phyloP scores from a whole-genome alignment of 2,329 filamentous ascomycete genomes.

The Chrysosporium queenslandicum region DNA sequence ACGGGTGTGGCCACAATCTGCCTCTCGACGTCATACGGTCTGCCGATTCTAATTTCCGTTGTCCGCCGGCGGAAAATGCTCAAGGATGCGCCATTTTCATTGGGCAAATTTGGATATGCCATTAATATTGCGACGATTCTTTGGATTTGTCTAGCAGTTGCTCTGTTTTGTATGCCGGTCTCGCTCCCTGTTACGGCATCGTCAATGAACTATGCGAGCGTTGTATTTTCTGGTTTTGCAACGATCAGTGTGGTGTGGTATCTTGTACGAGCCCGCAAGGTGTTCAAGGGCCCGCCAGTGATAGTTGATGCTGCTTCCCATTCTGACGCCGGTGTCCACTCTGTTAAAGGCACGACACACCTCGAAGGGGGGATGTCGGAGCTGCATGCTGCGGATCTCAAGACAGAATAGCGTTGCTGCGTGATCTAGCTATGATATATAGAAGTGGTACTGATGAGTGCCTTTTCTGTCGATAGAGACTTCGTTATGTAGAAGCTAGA shows the following conservation, averaged over 20 bases:
- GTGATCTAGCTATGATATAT: not conserved
- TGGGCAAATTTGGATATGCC: constrained; percentile 57
- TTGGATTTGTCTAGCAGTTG: constrained; percentile 61
- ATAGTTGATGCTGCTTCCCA: constrained; percentile 21
- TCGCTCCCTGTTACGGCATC: constrained; percentile 47
- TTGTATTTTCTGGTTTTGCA: constrained; percentile 55
- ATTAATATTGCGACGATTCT: constrained; percentile 59
- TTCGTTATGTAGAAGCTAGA: no score
- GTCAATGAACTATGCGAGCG: constrained; percentile 58
- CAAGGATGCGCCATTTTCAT: constrained; percentile 55
- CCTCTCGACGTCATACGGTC: constrained; percentile 62
- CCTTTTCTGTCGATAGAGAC: no score
- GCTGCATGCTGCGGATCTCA: not conserved
- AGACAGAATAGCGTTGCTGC: not conserved
- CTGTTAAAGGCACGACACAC: constrained; percentile 21
- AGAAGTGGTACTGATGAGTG: not conserved
- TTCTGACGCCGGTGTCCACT: constrained; percentile 24
- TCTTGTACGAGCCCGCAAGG: constrained; percentile 51
- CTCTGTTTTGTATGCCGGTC: constrained; percentile 67
- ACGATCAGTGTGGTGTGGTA: constrained; percentile 54
- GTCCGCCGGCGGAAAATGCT: constrained; percentile 57
- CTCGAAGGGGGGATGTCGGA: constrained; percentile 7
- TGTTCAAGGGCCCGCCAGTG: constrained; percentile 51
- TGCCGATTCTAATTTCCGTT: constrained; percentile 63
- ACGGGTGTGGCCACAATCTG: constrained; percentile 73